phyloP scores from a whole-genome alignment of 2,329 filamentous ascomycete species.

The Xylaria sp. region DNA sequence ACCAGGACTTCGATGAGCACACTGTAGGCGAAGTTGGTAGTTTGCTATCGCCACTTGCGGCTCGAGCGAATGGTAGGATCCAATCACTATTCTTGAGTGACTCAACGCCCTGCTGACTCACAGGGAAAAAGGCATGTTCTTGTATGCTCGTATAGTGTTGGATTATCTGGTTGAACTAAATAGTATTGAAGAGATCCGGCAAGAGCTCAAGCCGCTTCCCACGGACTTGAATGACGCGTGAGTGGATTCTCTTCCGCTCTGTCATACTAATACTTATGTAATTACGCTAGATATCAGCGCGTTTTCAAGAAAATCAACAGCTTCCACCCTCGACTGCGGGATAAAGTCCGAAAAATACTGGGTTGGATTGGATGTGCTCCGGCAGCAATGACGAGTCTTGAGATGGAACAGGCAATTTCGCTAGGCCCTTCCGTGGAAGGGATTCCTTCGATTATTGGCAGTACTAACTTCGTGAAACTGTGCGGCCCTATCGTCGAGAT shows the following conservation, averaged over 20 bases:
- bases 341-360: conserved; percentile 36
- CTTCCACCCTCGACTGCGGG: conserved; percentile 4
- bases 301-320: conserved; percentile 29
- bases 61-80: conserved; percentile 43
- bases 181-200: conserved; percentile 42
- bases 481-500: conserved; percentile 51
- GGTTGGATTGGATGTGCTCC: conserved; percentile 42
- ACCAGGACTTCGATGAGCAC: conserved; percentile 26
- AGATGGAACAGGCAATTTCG: conserved; percentile 39
- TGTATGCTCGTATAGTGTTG: conserved; percentile 48
- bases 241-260: conserved; percentile 23
- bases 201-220: conserved; percentile 46
- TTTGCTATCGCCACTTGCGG: conserved; percentile 36
- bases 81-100: neutral
- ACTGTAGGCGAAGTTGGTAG: too few species aligned
- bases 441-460: conserved; percentile 7
- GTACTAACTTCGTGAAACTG: conserved; percentile 36
- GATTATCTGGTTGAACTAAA: conserved; percentile 36
- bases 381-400: conserved; percentile 34
- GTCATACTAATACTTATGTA: neutral
- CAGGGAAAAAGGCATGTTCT: conserved; percentile 49
- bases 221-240: conserved; percentile 48
- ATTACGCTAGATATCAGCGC: conserved; percentile 14
- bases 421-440: conserved; percentile 1
- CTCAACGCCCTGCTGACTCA: neutral